Conservation (phyloP, 192 early-diverging fungal genomes). For the Cladochytrium replicatum region DNA sequence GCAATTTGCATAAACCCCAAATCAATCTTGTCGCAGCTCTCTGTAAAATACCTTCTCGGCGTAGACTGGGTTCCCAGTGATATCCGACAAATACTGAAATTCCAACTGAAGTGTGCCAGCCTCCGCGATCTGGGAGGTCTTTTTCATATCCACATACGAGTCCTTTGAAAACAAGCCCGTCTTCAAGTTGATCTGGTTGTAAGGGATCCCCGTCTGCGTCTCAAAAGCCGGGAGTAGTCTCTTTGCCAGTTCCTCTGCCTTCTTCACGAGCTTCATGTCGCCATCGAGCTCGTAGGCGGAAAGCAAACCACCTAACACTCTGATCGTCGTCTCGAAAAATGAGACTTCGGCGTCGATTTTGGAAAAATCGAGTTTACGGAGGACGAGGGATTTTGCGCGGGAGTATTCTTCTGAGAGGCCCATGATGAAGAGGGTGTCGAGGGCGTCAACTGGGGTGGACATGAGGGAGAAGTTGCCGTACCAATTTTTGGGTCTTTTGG, state of each 20-base stretch:
- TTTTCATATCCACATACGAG: not conserved
- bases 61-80: constrained; percentile 65
- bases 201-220: constrained; percentile 63
- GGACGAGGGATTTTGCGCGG: constrained; percentile 56
- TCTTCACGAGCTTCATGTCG: constrained; percentile 55
- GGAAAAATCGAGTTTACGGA: constrained; percentile 46
- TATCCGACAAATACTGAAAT: constrained; percentile 64
- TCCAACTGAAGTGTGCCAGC: constrained; percentile 71
- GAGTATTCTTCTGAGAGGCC: constrained; percentile 69
- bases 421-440: constrained; percentile 86
- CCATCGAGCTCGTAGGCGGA: constrained; percentile 74
- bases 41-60: not conserved
- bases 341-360: constrained; percentile 31
- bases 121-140: no score
- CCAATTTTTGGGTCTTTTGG: constrained; percentile 24
- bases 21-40: not conserved
- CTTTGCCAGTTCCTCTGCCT: constrained; percentile 60
- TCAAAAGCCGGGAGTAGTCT: constrained; percentile 64
- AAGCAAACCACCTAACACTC: constrained; percentile 70
- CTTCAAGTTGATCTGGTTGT: constrained; percentile 45
- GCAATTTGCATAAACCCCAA: not conserved
- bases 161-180: not conserved
- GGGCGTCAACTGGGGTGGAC: constrained; percentile 68
- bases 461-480: constrained; percentile 10
- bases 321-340: constrained; percentile 80